Percentiles rank a stretch among this genome's conserved stretches.
These are phyloP conservation scores for Kodamaea sp. DNA, from an alignment of 1,139 yeast genomes.

Conservation along the genomic window DNA sequence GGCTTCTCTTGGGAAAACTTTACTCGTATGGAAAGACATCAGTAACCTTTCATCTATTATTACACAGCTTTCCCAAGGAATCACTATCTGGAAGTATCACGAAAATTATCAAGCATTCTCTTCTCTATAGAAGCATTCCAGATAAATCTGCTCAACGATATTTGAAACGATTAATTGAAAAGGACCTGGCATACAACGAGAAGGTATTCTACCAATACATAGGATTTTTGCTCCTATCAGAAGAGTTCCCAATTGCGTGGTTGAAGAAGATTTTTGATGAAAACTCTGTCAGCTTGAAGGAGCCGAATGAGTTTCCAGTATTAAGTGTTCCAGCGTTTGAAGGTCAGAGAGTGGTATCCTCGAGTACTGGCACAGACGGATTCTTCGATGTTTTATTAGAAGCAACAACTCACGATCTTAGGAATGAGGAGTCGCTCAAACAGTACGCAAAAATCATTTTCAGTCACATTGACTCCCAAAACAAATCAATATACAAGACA, in stretches of 20 bases:
- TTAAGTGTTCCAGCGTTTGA: too few species aligned
- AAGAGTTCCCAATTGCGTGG: conserved; percentile 12
- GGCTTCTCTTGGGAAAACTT: background rate
- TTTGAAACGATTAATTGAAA: conserved; percentile 2
- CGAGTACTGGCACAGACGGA: too few species aligned
- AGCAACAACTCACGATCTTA: background rate
- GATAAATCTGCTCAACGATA: background rate
- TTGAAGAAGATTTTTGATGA: conserved; percentile 1
- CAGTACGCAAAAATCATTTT: conserved; percentile 5
- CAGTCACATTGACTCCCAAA: conserved; percentile 3
- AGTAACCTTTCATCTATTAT: conserved; percentile 5
- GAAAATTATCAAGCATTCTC: conserved; percentile 3
- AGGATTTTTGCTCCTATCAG: conserved; percentile 10
- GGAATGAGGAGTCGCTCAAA: conserved; percentile 1
- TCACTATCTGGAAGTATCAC: background rate
- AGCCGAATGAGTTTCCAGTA: background rate
- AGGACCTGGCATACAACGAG: conserved; percentile 5
- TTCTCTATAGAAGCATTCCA: conserved; percentile 4
- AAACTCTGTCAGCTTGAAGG: conserved; percentile 1
- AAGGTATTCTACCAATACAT: conserved; percentile 12
- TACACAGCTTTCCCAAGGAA: conserved; percentile 2
- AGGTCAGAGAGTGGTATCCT: too few species aligned
- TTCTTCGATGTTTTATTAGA: conserved; percentile 3
- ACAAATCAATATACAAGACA: conserved; percentile 1
- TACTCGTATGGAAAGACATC: conserved; percentile 8